Conservation (phyloP, 2,329 filamentous ascomycete genomes). For the Paecilomyces sp. region DNA sequence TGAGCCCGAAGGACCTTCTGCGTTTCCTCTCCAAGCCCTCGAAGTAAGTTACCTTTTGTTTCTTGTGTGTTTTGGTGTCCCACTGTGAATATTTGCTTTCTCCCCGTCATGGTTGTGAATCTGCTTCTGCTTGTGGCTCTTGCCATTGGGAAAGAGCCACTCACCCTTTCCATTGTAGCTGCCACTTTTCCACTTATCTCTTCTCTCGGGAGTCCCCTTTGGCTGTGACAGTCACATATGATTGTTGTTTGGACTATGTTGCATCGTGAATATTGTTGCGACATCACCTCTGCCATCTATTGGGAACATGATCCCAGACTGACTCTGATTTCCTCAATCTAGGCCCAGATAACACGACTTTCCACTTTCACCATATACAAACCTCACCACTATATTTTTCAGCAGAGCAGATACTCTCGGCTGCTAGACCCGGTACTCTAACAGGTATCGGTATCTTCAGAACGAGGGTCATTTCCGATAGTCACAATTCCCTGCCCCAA, state of each 20-base stretch:
- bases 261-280: background rate
- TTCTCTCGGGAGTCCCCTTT: background rate
- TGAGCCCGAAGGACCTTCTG: conserved; percentile 85
- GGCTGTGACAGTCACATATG: background rate
- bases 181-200: background rate
- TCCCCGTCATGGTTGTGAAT: background rate
- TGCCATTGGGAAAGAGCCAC: background rate
- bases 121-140: background rate
- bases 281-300: background rate
- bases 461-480: conserved; percentile 52
- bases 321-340: conserved; percentile 6
- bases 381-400: conserved; percentile 9
- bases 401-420: conserved; percentile 57
- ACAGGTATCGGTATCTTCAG: conserved; percentile 77
- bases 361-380: conserved; percentile 16
- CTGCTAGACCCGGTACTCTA: conserved; percentile 79
- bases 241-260: background rate
- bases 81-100: conserved; percentile 2
- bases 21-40: conserved; percentile 91
- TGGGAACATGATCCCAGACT: background rate
- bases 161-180: background rate
- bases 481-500: conserved; percentile 84
- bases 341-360: conserved; percentile 59
- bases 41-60: conserved; percentile 57
- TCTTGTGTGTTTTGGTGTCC: conserved; percentile 1